Percentiles rank a stretch among this genome's conserved stretches.
These are phyloP conservation scores for Salix brachista DNA, from an alignment of 345 rosid species.

Conservation along the genomic window DNA sequence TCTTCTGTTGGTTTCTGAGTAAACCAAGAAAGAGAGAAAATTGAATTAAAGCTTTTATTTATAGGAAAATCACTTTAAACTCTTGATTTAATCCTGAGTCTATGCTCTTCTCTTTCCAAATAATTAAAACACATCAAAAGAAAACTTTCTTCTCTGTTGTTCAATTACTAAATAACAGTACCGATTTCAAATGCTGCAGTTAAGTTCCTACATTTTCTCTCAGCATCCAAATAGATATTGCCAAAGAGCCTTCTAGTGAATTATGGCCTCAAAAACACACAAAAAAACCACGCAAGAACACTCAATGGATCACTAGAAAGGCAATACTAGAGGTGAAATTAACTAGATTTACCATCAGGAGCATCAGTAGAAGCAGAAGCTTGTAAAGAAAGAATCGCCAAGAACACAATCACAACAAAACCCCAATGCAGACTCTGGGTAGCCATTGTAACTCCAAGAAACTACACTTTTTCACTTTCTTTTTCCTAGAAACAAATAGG, in stretches of 20 bases:
- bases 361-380: conserved; percentile 53
- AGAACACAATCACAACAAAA: conserved; percentile 28
- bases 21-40: conserved; percentile 5
- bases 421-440: conserved; percentile 13
- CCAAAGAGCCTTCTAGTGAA: neutral
- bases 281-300: neutral
- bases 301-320: conserved; percentile 8
- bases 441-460: conserved; percentile 30
- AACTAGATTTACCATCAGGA: conserved; percentile 49
- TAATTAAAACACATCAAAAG: neutral
- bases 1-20: conserved; percentile 19
- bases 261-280: neutral
- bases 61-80: neutral
- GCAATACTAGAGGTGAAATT: neutral
- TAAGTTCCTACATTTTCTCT: conserved; percentile 12
- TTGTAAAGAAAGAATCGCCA: conserved; percentile 29
- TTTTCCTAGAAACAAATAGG: conserved; percentile 16
- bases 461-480: neutral
- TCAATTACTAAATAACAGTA: neutral
- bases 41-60: neutral
- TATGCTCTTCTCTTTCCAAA: neutral
- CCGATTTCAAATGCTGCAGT: neutral
- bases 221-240: conserved; percentile 14
- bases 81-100: neutral
- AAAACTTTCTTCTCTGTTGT: neutral